Evolutionary conservation across 768 basidiomycete genomes (phyloP), one percentile per base, ranked within the genome.

Genomic region (Amanita exitialis): DNA sequence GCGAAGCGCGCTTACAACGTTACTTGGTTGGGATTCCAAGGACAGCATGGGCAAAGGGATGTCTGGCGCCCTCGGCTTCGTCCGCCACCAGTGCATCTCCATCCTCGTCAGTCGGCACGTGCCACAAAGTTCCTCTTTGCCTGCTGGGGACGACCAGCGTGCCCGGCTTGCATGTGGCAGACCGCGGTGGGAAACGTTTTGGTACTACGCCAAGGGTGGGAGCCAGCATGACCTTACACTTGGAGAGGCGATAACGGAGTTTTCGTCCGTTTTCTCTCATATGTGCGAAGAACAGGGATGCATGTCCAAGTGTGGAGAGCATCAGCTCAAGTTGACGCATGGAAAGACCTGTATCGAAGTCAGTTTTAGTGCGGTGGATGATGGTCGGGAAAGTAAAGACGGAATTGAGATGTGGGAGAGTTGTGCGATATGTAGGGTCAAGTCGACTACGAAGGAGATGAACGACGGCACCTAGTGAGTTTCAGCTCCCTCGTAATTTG

Each of bases 21-120:
- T 85, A 3, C 66, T 82, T 0, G 83, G 84, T 1, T 87, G 83
- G 83, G 75, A 78, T 36, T 69, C 71, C 35, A 63, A 63, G 55
- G 70, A 73, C 35, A 59, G 68, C 8, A 53, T 61, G 41, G 74
- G 68, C 6, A 65, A 60, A 13, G 73, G 72, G 4, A 75, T 84
- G 76, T 60, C 62, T 5, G 80, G 78, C 7, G 64, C 69, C 3
- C 38, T 55, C 2, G 80, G 79, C 10, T 85, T 86, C 52, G 64
- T 78, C 16, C 63, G 76, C 20, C 79, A 82, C 39, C 83, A 86
- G 57, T 70, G 67, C 37, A 61, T 85, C 16, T 75, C 74, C 1
- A 66, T 80, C 6, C 61, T 83, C 5, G 70, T 75, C 56, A 39
- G 47, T 45, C 44, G 28, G 16, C 28, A 45, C 27, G 28, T 44